These are phyloP conservation scores for Phytophthora citrophthora DNA, from an alignment of 352 stramenopile species.

Conservation along the genomic window DNA sequence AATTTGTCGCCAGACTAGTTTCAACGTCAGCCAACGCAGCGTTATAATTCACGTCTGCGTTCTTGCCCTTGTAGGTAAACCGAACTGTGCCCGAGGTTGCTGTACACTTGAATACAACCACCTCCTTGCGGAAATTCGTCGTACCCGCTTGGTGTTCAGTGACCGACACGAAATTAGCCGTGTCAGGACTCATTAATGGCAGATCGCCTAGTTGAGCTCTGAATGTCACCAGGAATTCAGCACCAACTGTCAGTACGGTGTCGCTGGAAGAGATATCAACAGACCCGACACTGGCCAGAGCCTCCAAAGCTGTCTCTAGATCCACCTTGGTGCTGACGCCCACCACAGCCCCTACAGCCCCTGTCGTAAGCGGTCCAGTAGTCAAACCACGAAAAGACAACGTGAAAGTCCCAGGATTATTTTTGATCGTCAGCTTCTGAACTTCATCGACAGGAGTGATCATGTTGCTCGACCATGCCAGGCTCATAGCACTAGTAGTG, in stretches of 20 bases:
- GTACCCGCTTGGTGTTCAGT: constrained; percentile 34
- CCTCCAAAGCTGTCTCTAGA: constrained; percentile 45
- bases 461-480: constrained; percentile 63
- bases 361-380: constrained; percentile 29
- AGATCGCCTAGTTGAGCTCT: constrained; percentile 54
- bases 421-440: constrained; percentile 52
- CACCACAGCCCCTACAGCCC: constrained; percentile 14
- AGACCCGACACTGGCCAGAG: constrained; percentile 46
- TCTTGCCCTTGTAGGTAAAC: constrained; percentile 31
- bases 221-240: constrained; percentile 63
- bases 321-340: constrained; percentile 38
- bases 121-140: constrained; percentile 75
- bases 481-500: constrained; percentile 51
- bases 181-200: constrained; percentile 41
- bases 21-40: constrained; percentile 41
- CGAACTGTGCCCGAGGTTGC: constrained; percentile 40
- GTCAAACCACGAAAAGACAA: constrained; percentile 58
- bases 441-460: constrained; percentile 42
- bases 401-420: constrained; percentile 41
- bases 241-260: constrained; percentile 22
- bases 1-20: constrained; percentile 52
- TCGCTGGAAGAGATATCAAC: constrained; percentile 49
- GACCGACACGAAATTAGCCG: constrained; percentile 32
- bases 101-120: constrained; percentile 61
- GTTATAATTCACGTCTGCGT: constrained; percentile 32